Evolutionary conservation across 1,139 yeast genomes (phyloP).

Genomic region (Diutina mesorugosa): DNA sequence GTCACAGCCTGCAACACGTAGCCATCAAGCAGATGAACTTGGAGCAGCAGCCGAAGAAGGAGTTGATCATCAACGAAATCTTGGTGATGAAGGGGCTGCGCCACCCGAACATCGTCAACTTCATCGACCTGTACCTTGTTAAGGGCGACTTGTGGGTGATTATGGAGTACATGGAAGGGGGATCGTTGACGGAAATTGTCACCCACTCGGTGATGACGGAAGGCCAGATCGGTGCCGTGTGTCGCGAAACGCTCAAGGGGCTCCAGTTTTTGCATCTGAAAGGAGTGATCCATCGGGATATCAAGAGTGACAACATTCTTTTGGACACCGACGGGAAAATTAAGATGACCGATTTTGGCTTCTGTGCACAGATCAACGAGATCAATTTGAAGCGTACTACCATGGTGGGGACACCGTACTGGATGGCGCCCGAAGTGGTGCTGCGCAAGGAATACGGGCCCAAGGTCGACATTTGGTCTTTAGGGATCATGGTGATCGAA

Average conservation of each 20-base stretch:
- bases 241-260: conserved; percentile 82
- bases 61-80: conserved; percentile 80
- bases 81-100: conserved; percentile 87
- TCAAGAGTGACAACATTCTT: conserved; percentile 86
- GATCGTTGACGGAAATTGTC: conserved; percentile 88
- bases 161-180: conserved; percentile 99
- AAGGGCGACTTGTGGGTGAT: conserved; percentile 84
- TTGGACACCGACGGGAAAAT: conserved; percentile 76
- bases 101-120: conserved; percentile 87
- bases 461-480: conserved; percentile 93
- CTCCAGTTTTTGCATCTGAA: conserved; percentile 78
- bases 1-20: conserved; percentile 39
- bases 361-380: conserved; percentile 94
- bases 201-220: conserved; percentile 93
- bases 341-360: conserved; percentile 81
- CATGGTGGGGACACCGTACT: conserved; percentile 98
- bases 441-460: conserved; percentile 92
- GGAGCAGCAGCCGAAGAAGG: conserved; percentile 90
- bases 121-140: conserved; percentile 69
- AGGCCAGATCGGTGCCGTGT: conserved; percentile 95
- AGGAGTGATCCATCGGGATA: conserved; percentile 94
- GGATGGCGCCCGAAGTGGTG: conserved; percentile 99
- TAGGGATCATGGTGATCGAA: conserved; percentile 95
- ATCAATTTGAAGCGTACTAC: conserved; percentile 79
- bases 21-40: conserved; percentile 95